Evolutionary conservation across 2,329 filamentous ascomycete species (phyloP).

Genomic region (Alternaria burnsii): DNA sequence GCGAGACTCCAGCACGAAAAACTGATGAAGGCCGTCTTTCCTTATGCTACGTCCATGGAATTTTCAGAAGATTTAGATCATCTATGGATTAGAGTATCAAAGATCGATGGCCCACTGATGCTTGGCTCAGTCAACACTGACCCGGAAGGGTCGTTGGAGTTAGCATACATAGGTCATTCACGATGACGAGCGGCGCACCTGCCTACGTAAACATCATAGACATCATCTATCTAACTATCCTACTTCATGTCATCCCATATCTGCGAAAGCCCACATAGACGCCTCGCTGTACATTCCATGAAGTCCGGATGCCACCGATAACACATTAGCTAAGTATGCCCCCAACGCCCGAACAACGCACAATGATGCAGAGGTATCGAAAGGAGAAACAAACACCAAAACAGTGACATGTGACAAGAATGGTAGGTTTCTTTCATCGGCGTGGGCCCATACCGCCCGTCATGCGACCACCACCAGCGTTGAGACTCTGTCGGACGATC

Average conservation of each 20-base stretch:
- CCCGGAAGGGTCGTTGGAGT: neutral
- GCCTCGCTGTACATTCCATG: constrained; percentile 1
- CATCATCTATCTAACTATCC: constrained; percentile 3
- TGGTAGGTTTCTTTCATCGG: neutral
- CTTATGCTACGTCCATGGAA: neutral
- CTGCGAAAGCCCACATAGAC: neutral
- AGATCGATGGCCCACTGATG: neutral
- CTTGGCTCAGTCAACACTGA: neutral
- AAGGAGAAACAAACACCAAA: constrained; percentile 2
- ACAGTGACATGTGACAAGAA: neutral
- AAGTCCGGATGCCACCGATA: constrained; percentile 2
- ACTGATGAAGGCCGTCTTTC: neutral
- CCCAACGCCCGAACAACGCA: constrained; percentile 1
- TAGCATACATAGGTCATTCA: neutral
- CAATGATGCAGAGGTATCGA: constrained; percentile 29
- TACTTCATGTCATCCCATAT: neutral
- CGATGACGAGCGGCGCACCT: neutral
- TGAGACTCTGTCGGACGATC: constrained; percentile 92
- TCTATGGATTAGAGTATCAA: neutral
- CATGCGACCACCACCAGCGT: constrained; percentile 65
- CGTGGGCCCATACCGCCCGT: constrained; percentile 45
- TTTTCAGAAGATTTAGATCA: neutral
- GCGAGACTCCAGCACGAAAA: neutral
- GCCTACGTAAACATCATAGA: neutral
- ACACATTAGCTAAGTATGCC: constrained; percentile 4